These are phyloP conservation scores for Choiromyces venosus DNA, from an alignment of 495 filamentous ascomycete genomes.

Conservation along the genomic window DNA sequence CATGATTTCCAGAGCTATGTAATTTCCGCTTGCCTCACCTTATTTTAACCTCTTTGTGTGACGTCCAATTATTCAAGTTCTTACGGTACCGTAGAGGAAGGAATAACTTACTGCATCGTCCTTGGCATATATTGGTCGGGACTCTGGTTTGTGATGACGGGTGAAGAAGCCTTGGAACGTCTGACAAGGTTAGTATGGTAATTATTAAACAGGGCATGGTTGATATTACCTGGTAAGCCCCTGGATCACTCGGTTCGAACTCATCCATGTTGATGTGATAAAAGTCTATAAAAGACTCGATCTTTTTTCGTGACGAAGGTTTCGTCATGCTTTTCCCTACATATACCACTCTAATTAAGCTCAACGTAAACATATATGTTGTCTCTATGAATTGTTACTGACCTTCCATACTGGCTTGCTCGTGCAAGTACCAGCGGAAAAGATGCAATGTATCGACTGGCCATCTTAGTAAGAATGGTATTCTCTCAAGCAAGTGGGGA, in stretches of 20 bases:
- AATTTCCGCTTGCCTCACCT: too few species aligned
- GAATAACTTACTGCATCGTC: conserved; percentile 22
- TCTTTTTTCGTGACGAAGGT: conserved; percentile 29
- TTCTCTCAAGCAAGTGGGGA: neutral
- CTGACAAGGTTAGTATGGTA: neutral
- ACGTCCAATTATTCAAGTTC: too few species aligned
- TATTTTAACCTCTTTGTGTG: too few species aligned
- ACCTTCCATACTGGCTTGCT: conserved; percentile 7
- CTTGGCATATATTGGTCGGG: conserved; percentile 40
- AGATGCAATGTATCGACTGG: neutral
- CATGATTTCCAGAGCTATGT: too few species aligned
- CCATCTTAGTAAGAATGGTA: neutral
- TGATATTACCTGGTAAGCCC: conserved; percentile 30
- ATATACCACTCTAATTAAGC: neutral
- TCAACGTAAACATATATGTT: neutral
- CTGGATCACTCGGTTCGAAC: conserved; percentile 41
- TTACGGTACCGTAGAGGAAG: too few species aligned
- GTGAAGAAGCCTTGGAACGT: conserved; percentile 46
- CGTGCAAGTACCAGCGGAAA: conserved; percentile 6
- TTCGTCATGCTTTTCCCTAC: conserved; percentile 5
- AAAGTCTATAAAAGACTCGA: conserved; percentile 42
- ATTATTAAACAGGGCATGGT: neutral
- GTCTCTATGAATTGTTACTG: neutral
- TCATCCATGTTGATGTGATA: conserved; percentile 43
- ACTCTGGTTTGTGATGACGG: conserved; percentile 38